A percentile compares a stretch with the other conserved stretches of the same genome.
phyloP scores from a whole-genome alignment of 2,329 filamentous ascomycete species.

The Coleophoma crateriformis region DNA sequence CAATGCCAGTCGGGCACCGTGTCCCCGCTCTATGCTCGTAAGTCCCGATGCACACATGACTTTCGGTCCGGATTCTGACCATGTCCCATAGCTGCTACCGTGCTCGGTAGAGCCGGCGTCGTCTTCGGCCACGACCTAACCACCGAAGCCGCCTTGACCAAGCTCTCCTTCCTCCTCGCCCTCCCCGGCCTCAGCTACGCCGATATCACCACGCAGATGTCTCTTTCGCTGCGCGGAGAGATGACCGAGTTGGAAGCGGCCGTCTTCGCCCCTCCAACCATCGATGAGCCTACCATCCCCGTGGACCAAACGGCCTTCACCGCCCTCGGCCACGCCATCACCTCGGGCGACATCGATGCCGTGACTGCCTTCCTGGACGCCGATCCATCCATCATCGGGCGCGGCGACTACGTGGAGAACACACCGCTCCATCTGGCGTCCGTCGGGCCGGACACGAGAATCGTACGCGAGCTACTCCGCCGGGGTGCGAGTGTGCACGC shows the following conservation, averaged over 20 bases:
- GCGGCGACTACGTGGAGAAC: constrained; percentile 31
- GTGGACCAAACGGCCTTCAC: constrained; percentile 45
- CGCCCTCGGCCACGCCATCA: constrained; percentile 57
- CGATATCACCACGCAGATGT: constrained; percentile 58
- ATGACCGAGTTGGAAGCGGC: constrained; percentile 48
- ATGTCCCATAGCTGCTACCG: constrained; percentile 39
- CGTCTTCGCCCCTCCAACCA: constrained; percentile 48
- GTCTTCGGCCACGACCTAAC: constrained; percentile 66
- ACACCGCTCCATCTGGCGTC: constrained; percentile 33
- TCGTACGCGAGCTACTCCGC: constrained; percentile 53
- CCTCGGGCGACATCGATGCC: constrained; percentile 47
- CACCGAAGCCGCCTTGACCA: constrained; percentile 42
- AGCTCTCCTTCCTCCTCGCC: constrained; percentile 51
- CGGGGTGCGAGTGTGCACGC: constrained; percentile 63
- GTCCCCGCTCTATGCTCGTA: constrained; percentile 45
- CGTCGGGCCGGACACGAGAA: constrained; percentile 39
- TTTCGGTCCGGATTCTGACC: background rate
- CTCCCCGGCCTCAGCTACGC: constrained; percentile 49
- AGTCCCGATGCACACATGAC: background rate
- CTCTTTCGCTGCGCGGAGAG: constrained; percentile 57
- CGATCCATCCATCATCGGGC: constrained; percentile 25
- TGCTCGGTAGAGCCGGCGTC: constrained; percentile 60
- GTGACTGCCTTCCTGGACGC: constrained; percentile 22
- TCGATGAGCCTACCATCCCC: constrained; percentile 20
- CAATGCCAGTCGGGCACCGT: constrained; percentile 54